phyloP scores from a whole-genome alignment of 441 rosid genomes.

The Populus tomentosa region DNA sequence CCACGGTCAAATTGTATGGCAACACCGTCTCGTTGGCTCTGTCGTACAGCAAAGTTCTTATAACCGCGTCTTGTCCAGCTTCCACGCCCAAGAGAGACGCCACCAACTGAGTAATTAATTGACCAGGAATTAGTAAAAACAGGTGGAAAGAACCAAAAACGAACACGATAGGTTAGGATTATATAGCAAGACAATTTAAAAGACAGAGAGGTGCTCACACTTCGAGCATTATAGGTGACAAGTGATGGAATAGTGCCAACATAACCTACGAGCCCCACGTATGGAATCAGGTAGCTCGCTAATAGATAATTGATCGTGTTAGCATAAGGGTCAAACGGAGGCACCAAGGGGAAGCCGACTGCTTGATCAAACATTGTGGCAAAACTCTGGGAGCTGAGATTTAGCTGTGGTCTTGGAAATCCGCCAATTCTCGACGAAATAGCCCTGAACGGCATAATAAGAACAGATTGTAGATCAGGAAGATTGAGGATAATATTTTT shows the following conservation, averaged over 20 bases:
- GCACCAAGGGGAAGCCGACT: constrained; percentile 21
- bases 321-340: constrained; percentile 26
- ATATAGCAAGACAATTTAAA: not conserved
- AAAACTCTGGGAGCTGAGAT: constrained; percentile 34
- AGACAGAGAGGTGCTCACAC: constrained; percentile 16
- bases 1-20: constrained; percentile 42
- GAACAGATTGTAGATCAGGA: not conserved
- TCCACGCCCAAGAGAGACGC: constrained; percentile 54
- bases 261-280: constrained; percentile 58
- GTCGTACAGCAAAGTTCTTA: constrained; percentile 32
- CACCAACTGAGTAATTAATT: constrained; percentile 20
- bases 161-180: no score
- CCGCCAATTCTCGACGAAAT: constrained; percentile 45
- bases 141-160: no score
- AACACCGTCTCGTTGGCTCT: constrained; percentile 17
- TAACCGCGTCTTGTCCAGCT: constrained; percentile 59
- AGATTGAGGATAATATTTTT: no score
- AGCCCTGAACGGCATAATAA: constrained; percentile 31
- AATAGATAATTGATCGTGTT: constrained; percentile 45
- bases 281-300: constrained; percentile 48
- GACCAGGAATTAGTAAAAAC: constrained; percentile 18
- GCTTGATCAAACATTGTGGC: constrained; percentile 40
- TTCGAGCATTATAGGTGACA: constrained; percentile 17
- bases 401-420: constrained; percentile 42
- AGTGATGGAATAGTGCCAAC: constrained; percentile 51